phyloP scores from a whole-genome alignment of 495 filamentous ascomycete species.

The Neurospora tetrasperma region DNA sequence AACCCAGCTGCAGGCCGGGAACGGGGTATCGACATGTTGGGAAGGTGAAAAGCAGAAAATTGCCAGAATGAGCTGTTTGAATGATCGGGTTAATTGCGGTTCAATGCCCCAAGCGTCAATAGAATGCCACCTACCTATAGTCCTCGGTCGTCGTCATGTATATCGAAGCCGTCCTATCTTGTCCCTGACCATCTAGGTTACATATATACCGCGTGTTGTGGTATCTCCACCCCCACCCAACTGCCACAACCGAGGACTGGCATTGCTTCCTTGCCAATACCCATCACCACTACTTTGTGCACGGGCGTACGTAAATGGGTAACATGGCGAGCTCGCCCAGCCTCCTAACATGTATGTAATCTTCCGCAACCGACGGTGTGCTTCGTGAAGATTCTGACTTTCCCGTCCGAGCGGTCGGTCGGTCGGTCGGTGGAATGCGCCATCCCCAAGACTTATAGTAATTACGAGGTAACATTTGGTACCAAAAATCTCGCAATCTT shows the following conservation, averaged over 20 bases:
- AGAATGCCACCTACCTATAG: neutral
- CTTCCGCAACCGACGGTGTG: neutral
- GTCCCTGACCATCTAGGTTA: neutral
- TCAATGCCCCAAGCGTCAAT: neutral
- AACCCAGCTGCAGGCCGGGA: neutral
- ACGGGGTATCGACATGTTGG: neutral
- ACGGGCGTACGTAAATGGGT: neutral
- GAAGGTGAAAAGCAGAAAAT: neutral
- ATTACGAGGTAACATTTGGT: neutral
- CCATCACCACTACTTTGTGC: neutral
- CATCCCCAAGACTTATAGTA: neutral
- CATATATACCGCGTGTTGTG: neutral
- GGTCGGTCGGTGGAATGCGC: neutral
- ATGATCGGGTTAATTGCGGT: neutral
- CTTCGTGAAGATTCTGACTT: neutral
- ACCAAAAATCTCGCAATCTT: neutral
- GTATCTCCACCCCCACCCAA: neutral
- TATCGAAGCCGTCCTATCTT: neutral
- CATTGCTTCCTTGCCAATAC: neutral
- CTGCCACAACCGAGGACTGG: neutral
- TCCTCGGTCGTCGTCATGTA: neutral
- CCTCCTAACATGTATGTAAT: neutral
- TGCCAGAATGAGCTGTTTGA: neutral
- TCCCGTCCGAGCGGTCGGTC: neutral
- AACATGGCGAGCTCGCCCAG: neutral